Evolutionary conservation across 306 rosid genomes (phyloP).

Genomic region (Vigna trinervia): DNA sequence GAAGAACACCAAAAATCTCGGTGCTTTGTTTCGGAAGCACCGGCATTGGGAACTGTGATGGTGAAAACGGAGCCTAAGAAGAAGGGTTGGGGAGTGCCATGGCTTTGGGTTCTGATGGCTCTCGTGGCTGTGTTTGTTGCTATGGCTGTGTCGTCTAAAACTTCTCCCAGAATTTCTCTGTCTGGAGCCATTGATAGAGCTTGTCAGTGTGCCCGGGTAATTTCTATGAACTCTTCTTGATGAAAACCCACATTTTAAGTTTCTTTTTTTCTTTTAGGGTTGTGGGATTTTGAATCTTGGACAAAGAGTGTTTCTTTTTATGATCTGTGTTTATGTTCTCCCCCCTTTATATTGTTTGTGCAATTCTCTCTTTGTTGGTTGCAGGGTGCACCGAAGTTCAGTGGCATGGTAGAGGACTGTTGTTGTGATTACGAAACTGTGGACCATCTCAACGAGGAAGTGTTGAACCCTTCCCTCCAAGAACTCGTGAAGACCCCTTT

Average conservation of each 20-base stretch:
- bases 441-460: constrained; percentile 58
- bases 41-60: constrained; percentile 44
- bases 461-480: constrained; percentile 63
- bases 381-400: constrained; percentile 60
- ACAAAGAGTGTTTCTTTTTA: neutral
- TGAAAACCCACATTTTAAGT: neutral
- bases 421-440: constrained; percentile 78
- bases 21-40: constrained; percentile 7
- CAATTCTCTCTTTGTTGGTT: neutral
- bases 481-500: constrained; percentile 70
- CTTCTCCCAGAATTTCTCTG: constrained; percentile 55
- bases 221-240: constrained; percentile 13
- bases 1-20: constrained; percentile 1
- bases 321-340: neutral
- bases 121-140: constrained; percentile 64
- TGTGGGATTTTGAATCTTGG: constrained; percentile 20
- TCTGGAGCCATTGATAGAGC: constrained; percentile 63
- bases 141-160: constrained; percentile 58
- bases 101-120: constrained; percentile 68
- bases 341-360: neutral
- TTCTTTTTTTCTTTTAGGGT: neutral
- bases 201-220: constrained; percentile 75
- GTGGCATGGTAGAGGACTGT: constrained; percentile 76
- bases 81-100: constrained; percentile 51
- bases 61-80: constrained; percentile 50